Evolutionary conservation across 2,329 filamentous ascomycete genomes (phyloP).

Genomic region (Rasamsonia emersonii): DNA sequence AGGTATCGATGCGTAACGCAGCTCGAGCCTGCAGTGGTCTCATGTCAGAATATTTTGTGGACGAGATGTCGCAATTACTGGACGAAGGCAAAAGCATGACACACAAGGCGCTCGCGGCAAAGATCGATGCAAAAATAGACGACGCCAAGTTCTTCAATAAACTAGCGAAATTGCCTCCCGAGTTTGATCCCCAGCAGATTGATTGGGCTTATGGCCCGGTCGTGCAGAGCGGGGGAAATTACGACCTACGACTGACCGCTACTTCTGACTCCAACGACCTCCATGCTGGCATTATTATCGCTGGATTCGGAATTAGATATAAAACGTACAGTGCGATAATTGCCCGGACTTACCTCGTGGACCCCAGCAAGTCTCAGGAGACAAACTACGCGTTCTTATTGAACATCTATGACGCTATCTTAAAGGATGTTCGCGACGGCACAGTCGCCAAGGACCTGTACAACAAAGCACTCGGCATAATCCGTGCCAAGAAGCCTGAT

Average conservation of each 20-base stretch:
- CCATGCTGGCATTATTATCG: constrained; percentile 88
- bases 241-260: constrained; percentile 73
- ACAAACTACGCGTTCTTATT: constrained; percentile 85
- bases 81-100: constrained; percentile 97
- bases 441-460: constrained; percentile 84
- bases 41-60: constrained; percentile 94
- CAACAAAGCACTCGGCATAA: constrained; percentile 67
- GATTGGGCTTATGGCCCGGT: constrained; percentile 91
- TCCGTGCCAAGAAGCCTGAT: constrained; percentile 88
- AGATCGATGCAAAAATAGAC: constrained; percentile 84
- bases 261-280: constrained; percentile 75
- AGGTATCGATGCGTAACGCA: constrained; percentile 85
- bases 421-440: constrained; percentile 86
- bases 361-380: constrained; percentile 94
- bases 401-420: constrained; percentile 74
- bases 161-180: constrained; percentile 70
- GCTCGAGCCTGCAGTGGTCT: constrained; percentile 89
- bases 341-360: constrained; percentile 88
- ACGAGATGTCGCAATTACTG: constrained; percentile 93
- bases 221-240: constrained; percentile 91
- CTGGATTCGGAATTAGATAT: constrained; percentile 85
- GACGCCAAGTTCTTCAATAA: constrained; percentile 88
- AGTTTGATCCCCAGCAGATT: constrained; percentile 79
- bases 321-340: constrained; percentile 92
- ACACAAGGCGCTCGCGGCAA: constrained; percentile 75